Conservation (phyloP, 202 grass and related monocot genomes). For the Cymbopogon flexuosus region DNA sequence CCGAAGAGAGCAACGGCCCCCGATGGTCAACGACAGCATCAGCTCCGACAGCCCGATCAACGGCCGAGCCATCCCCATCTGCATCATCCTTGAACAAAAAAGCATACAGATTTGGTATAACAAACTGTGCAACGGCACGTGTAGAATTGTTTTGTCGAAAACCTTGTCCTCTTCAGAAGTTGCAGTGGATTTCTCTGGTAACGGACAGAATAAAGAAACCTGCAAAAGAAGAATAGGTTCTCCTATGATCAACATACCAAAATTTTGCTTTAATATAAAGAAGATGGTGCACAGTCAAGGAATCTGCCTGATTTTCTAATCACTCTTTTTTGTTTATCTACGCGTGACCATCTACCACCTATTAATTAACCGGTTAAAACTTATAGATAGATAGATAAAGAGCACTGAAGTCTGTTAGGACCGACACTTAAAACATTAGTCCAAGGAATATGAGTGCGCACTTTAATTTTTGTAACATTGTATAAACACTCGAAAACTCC, state of each 20-base stretch:
- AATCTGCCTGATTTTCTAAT: slow-evolving; percentile 37
- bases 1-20: no score
- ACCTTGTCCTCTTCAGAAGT: slow-evolving; percentile 31
- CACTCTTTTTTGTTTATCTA: slow-evolving; percentile 27
- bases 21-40: no score
- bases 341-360: slow-evolving; percentile 17
- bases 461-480: neutral
- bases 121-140: slow-evolving; percentile 5
- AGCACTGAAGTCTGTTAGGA: slow-evolving; percentile 11
- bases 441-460: neutral
- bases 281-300: slow-evolving; percentile 9
- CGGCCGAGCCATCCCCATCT: no score
- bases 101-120: slow-evolving; percentile 22
- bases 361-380: slow-evolving; percentile 20
- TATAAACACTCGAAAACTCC: neutral
- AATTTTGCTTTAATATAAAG: slow-evolving; percentile 26
- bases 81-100: slow-evolving; percentile 5
- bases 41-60: no score
- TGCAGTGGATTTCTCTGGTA: slow-evolving; percentile 26
- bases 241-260: slow-evolving; percentile 1
- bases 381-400: slow-evolving; percentile 12
- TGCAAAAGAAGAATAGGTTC: neutral
- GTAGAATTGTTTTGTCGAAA: slow-evolving; percentile 20
- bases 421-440: slow-evolving; percentile 17
- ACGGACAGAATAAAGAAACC: slow-evolving; percentile 33